Conservation (phyloP, 306 rosid genomes). For the Trifolium dubium region DNA sequence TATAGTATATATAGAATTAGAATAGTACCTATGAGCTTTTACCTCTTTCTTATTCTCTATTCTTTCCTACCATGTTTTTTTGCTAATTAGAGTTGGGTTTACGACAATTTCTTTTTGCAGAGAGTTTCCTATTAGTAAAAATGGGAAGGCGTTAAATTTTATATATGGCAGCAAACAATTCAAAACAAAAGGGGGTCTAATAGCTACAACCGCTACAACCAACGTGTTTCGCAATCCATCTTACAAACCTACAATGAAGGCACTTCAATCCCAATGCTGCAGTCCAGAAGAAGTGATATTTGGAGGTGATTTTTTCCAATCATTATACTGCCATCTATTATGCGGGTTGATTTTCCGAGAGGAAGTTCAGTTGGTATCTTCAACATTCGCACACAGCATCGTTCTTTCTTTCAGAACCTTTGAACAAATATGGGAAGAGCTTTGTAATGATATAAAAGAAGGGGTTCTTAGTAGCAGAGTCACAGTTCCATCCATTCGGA, state of each 20-base stretch:
- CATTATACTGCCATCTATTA: constrained; percentile 86
- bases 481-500: constrained; percentile 58
- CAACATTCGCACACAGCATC: constrained; percentile 90
- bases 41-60: background rate
- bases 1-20: background rate
- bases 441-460: constrained; percentile 64
- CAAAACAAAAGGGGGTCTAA: constrained; percentile 76
- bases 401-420: constrained; percentile 77
- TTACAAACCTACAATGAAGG: constrained; percentile 62
- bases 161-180: constrained; percentile 86
- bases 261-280: constrained; percentile 69
- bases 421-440: constrained; percentile 87
- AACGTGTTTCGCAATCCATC: constrained; percentile 55
- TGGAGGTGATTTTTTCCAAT: constrained; percentile 82
- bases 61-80: background rate
- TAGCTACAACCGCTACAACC: constrained; percentile 91
- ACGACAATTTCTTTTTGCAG: constrained; percentile 48
- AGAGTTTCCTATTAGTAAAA: constrained; percentile 67
- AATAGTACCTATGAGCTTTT: background rate
- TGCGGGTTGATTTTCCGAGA: constrained; percentile 75
- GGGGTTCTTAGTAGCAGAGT: constrained; percentile 68
- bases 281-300: constrained; percentile 98
- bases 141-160: constrained; percentile 80
- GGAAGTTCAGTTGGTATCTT: constrained; percentile 66
- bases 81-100: constrained; percentile 30